phyloP scores from a whole-genome alignment of 148 eudicot genomes.

The Nepenthes gracilis region DNA sequence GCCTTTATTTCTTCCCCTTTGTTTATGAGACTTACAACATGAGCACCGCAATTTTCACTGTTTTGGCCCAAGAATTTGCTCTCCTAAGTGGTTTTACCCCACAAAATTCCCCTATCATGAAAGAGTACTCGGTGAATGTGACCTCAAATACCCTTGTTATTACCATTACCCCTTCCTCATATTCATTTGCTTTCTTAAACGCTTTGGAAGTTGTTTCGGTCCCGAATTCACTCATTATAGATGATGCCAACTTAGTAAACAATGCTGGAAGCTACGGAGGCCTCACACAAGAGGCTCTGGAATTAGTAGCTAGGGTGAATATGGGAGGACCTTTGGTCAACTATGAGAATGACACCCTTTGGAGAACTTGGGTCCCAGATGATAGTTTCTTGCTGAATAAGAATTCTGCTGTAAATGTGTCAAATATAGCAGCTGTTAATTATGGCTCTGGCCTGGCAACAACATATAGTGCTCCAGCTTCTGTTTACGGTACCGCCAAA shows the following conservation, averaged over 20 bases:
- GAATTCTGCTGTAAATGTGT: constrained; percentile 17
- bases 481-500: constrained; percentile 72
- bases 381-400: constrained; percentile 25
- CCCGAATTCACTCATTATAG: constrained; percentile 56
- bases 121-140: constrained; percentile 61
- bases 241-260: constrained; percentile 32
- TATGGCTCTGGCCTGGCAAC: constrained; percentile 54
- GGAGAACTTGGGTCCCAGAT: constrained; percentile 77
- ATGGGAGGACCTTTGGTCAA: constrained; percentile 73
- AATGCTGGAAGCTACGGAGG: constrained; percentile 30
- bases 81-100: constrained; percentile 55
- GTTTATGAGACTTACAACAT: constrained; percentile 24
- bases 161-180: constrained; percentile 37
- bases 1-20: constrained; percentile 70
- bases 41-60: constrained; percentile 50
- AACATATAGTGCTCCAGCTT: constrained; percentile 43
- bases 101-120: constrained; percentile 17
- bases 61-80: constrained; percentile 35
- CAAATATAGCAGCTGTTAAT: constrained; percentile 29
- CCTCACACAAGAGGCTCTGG: constrained; percentile 42
- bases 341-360: constrained; percentile 48
- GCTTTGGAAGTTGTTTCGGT: constrained; percentile 78
- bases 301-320: constrained; percentile 67
- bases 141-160: constrained; percentile 42
- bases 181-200: constrained; percentile 66